A percentile compares a stretch with the other conserved stretches of the same genome.
phyloP scores from a whole-genome alignment of 164 flowering plant species.

The Vitis rupestris region DNA sequence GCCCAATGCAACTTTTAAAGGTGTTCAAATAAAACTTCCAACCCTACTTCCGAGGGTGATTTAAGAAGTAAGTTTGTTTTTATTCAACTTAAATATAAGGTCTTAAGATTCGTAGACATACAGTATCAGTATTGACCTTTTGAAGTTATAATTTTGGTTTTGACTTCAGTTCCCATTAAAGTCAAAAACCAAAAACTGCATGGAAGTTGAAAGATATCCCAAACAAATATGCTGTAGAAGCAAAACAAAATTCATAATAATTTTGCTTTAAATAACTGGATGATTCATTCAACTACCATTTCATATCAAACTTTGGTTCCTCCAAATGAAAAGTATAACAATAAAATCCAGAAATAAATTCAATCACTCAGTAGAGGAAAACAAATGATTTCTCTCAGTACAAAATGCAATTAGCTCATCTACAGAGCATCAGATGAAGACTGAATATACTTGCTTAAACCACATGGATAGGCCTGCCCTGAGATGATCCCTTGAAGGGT shows the following conservation, averaged over 20 bases:
- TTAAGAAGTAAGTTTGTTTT: no score
- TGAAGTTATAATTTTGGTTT: no score
- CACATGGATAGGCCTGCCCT: slow-evolving; percentile 4
- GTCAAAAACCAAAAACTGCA: no score
- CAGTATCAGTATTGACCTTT: no score
- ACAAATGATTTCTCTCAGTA: neutral
- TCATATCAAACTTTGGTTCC: neutral
- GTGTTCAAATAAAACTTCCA: no score
- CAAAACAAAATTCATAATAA: neutral
- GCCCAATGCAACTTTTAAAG: no score
- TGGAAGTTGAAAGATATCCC: no score
- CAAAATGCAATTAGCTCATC: slow-evolving; percentile 9
- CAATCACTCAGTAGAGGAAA: neutral
- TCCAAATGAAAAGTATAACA: neutral
- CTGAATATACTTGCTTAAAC: neutral
- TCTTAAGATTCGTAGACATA: no score
- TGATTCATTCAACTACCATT: neutral
- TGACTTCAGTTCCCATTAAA: no score
- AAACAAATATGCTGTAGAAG: no score
- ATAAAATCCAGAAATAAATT: neutral
- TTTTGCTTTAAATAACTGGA: neutral
- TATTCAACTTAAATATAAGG: no score
- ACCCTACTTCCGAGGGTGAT: no score
- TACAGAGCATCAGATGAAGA: slow-evolving; percentile 3
- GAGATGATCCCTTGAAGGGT: neutral